Evolutionary conservation across 495 filamentous ascomycete genomes (phyloP), one percentile per base, ranked within the genome.

Genomic region (Glonium stellatum): DNA sequence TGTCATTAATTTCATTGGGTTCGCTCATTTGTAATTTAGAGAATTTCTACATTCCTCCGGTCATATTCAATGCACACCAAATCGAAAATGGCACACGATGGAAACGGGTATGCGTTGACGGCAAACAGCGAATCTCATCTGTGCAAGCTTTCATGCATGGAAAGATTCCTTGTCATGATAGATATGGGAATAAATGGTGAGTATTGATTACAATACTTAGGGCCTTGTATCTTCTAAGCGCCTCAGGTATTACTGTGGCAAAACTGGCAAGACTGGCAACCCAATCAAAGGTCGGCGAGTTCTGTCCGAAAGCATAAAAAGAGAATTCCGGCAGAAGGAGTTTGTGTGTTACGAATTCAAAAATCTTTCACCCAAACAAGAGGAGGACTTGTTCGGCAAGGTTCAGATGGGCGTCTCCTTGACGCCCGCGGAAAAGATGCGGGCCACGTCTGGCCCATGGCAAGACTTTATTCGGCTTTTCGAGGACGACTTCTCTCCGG

Each of bases 81-180:
- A 21, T 57, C 11, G 58, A 46, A 23, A 57, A 62, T 50, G 10
- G 44, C 6, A 34, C 60, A 50, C 54, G 65, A 41, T 62, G 56
- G 57, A 57, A 18, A 21, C 39, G 56, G n/a, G 69, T 75, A 31
- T 79, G 75, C 47, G 71, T 80, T 11, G 78, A 80, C 63, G 78
- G 78, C 18, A 80, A 80, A 66, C 78, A 80, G 60, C 75, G 78
- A 22, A 62, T 80, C 19, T 72, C 77, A 1, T 79, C 78, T 5
- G 66, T 80, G 19, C 60, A 61, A 18, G 72, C 67, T 19, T 80
- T 80, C 56, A 70, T 80, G 53, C 67, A 65, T 1, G 78, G 78
- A 4, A 48, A 73, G 15, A 75, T 80, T 37, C 75, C 75, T 4
- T 75, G 74, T 50, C 61, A 64, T 22, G 77, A 79, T 48, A 61